Percentiles rank a stretch among this genome's conserved stretches.
phyloP scores from a whole-genome alignment of 2,329 filamentous ascomycete genomes.

The Fusarium marasasianum region DNA sequence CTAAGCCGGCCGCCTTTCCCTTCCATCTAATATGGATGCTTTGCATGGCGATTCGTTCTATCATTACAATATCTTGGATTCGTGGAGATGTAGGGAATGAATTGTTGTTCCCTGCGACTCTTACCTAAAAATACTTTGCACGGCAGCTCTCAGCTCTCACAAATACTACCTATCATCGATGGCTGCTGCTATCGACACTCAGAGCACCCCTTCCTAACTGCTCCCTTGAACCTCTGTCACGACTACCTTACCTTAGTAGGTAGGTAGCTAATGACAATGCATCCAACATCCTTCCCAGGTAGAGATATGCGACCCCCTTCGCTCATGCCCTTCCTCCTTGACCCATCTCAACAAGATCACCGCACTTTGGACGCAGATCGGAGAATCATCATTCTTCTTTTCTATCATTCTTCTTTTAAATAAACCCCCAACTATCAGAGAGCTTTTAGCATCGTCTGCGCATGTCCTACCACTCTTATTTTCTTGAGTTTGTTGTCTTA shows the following conservation, averaged over 20 bases:
- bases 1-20: neutral
- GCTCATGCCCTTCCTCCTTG: neutral
- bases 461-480: neutral
- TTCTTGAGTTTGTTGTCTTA: neutral
- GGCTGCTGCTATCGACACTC: neutral
- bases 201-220: neutral
- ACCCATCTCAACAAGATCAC: neutral
- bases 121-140: neutral
- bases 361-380: neutral
- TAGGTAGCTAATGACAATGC: neutral
- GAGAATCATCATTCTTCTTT: neutral
- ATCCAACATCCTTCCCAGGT: neutral
- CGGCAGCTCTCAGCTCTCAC: neutral
- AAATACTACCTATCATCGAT: neutral
- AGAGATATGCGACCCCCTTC: neutral
- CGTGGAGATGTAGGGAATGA: neutral
- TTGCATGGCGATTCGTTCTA: neutral
- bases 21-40: neutral
- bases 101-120: neutral
- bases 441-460: neutral
- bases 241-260: neutral
- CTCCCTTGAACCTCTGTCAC: neutral
- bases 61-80: neutral
- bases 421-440: neutral
- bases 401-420: neutral